Conservation (phyloP, 169 alveolate genomes). For the Perkinsus olseni region DNA sequence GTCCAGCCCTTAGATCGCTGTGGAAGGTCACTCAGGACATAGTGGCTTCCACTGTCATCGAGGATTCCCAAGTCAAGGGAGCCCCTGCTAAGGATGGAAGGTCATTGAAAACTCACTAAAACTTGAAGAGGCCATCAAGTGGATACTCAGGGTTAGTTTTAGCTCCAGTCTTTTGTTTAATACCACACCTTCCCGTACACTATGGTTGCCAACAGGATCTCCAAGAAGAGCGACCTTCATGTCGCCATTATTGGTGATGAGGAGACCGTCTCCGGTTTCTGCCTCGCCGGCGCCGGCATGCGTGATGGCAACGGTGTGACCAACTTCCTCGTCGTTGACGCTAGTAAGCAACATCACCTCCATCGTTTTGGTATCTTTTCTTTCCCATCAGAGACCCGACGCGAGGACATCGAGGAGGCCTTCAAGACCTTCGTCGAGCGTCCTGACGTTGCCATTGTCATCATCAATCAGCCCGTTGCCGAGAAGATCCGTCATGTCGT, state of each 20-base stretch:
- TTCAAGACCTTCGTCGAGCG: conserved; percentile 53
- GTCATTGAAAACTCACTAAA: too few relatives aligned
- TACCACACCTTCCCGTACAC: too few relatives aligned
- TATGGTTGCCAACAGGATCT: neutral
- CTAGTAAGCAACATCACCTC: conserved; percentile 14
- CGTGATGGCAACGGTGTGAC: conserved; percentile 59
- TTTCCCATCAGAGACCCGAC: conserved; percentile 18
- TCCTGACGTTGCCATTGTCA: conserved; percentile 65
- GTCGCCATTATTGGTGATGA: conserved; percentile 40
- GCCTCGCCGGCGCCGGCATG: conserved; percentile 77
- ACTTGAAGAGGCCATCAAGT: too few relatives aligned
- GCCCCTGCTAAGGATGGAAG: too few relatives aligned
- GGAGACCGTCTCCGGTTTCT: conserved; percentile 75
- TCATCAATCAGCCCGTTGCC: conserved; percentile 62
- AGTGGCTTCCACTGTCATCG: too few relatives aligned
- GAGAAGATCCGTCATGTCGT: conserved; percentile 60
- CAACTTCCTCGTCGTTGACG: conserved; percentile 54
- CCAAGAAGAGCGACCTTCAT: conserved; percentile 11
- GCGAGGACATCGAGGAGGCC: conserved; percentile 52
- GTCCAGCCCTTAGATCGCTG: too few relatives aligned
- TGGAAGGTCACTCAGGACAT: too few relatives aligned
- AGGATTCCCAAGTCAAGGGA: too few relatives aligned
- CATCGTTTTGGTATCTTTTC: neutral
- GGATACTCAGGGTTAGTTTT: too few relatives aligned
- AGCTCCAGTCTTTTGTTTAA: too few relatives aligned